phyloP scores from a whole-genome alignment of 2,329 filamentous ascomycete species.

The Neoscytalidium dimidiatum region DNA sequence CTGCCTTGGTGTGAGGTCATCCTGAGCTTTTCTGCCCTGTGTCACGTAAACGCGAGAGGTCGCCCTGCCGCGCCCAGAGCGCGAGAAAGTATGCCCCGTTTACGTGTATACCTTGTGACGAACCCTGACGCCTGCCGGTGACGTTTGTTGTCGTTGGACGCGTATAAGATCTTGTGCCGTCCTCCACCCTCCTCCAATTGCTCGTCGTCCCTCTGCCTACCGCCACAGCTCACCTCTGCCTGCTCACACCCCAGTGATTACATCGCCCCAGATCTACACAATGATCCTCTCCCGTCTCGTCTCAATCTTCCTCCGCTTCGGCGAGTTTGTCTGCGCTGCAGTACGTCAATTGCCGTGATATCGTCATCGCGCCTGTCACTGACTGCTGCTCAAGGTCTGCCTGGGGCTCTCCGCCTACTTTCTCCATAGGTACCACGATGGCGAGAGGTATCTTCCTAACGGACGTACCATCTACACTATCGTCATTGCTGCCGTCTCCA shows the following conservation, averaged over 20 bases:
- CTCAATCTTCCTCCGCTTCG: constrained; percentile 60
- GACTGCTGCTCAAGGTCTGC: constrained; percentile 47
- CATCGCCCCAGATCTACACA: background rate
- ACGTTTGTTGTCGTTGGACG: background rate
- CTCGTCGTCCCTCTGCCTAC: background rate
- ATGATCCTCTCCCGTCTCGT: constrained; percentile 54
- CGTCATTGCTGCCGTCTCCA: constrained; percentile 68
- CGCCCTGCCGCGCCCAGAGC: background rate
- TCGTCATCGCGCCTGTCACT: background rate
- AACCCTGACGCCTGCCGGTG: background rate
- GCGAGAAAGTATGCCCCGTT: background rate
- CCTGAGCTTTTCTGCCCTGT: background rate
- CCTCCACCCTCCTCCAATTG: background rate
- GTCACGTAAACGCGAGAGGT: constrained; percentile 3
- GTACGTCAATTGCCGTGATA: constrained; percentile 43
- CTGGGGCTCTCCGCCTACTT: constrained; percentile 69
- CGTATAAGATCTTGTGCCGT: background rate
- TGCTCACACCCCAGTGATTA: background rate
- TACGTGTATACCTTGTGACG: constrained; percentile 9
- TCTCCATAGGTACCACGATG: constrained; percentile 51
- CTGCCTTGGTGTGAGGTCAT: background rate
- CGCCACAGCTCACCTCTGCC: background rate
- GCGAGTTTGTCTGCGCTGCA: constrained; percentile 69
- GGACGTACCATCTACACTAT: constrained; percentile 75
- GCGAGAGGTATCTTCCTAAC: constrained; percentile 43